A percentile compares a stretch with the other conserved stretches of the same genome.
Evolutionary conservation across 2,329 filamentous ascomycete species (phyloP).

Genomic region (Neonectria faginata): DNA sequence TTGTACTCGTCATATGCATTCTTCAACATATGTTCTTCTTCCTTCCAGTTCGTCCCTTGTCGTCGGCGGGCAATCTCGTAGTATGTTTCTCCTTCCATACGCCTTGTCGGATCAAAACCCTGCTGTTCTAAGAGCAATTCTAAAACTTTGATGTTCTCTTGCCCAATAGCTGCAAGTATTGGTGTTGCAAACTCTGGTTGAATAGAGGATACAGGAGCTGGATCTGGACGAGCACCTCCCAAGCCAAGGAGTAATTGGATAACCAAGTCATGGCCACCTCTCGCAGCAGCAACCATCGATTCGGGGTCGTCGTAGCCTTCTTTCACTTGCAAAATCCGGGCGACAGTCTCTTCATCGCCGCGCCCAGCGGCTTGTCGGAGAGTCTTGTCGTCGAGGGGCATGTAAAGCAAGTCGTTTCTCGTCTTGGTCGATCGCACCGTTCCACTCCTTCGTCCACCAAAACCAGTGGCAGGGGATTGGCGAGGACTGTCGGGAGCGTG

Average conservation of each 20-base stretch:
- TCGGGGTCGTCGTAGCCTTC: slow-evolving; percentile 79
- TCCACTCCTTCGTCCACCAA: slow-evolving; percentile 62
- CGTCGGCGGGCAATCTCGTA: slow-evolving; percentile 87
- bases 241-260: slow-evolving; percentile 81
- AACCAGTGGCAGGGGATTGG: slow-evolving; percentile 62
- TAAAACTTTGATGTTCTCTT: slow-evolving; percentile 87
- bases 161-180: slow-evolving; percentile 93
- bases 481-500: slow-evolving; percentile 70
- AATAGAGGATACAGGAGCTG: slow-evolving; percentile 70
- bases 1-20: slow-evolving; percentile 76
- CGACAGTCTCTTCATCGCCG: slow-evolving; percentile 72
- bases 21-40: slow-evolving; percentile 85
- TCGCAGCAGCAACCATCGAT: slow-evolving; percentile 89
- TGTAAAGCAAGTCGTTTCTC: slow-evolving; percentile 72
- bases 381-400: slow-evolving; percentile 72
- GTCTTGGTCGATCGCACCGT: slow-evolving; percentile 72
- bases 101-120: slow-evolving; percentile 83
- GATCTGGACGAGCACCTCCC: slow-evolving; percentile 75
- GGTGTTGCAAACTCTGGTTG: slow-evolving; percentile 84
- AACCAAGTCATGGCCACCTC: slow-evolving; percentile 90
- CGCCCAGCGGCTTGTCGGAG: slow-evolving; percentile 69
- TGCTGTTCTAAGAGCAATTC: slow-evolving; percentile 81
- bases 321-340: slow-evolving; percentile 70
- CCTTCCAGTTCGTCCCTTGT: slow-evolving; percentile 88
- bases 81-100: slow-evolving; percentile 83